These are phyloP conservation scores for Ophiosphaerella narmari DNA, from an alignment of 2,329 filamentous ascomycete genomes.

Conservation along the genomic window DNA sequence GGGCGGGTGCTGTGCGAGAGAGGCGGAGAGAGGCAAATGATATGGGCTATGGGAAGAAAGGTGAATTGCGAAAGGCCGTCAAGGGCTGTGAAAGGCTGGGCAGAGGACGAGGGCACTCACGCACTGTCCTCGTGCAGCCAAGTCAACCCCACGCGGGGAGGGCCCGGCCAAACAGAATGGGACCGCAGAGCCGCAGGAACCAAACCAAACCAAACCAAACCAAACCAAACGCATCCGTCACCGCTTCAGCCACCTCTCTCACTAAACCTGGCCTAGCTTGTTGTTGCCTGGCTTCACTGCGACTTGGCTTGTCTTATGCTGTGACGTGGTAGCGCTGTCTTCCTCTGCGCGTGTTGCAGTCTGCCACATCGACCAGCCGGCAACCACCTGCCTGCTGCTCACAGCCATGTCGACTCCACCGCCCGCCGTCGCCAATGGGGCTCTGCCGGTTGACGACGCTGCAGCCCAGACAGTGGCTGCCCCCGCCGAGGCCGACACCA, in stretches of 20 bases:
- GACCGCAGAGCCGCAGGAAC: slow-evolving; percentile 19
- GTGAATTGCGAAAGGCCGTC: no score
- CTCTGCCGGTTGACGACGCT: slow-evolving; percentile 37
- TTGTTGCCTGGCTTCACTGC: background rate
- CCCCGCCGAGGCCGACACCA: slow-evolving; percentile 46
- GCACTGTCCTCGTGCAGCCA: no score
- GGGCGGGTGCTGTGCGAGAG: background rate
- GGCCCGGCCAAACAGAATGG: background rate
- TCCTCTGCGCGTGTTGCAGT: background rate
- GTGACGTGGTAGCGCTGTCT: background rate
- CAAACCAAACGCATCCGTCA: slow-evolving; percentile 13
- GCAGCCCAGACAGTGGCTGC: no score
- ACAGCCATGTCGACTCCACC: slow-evolving; percentile 6
- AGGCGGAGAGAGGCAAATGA: background rate
- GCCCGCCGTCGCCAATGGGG: slow-evolving; percentile 28
- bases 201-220: no score
- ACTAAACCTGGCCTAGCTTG: no score
- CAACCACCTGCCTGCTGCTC: background rate
- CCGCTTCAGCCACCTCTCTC: slow-evolving; percentile 5
- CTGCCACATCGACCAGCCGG: slow-evolving; percentile 4
- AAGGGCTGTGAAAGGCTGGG: background rate
- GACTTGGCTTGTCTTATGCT: background rate
- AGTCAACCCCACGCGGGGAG: slow-evolving; percentile 4
- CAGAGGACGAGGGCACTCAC: background rate
- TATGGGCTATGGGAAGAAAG: no score